Evolutionary conservation across 75 land plant species (phyloP).

Genomic region (Selaginella tamariscina): DNA sequence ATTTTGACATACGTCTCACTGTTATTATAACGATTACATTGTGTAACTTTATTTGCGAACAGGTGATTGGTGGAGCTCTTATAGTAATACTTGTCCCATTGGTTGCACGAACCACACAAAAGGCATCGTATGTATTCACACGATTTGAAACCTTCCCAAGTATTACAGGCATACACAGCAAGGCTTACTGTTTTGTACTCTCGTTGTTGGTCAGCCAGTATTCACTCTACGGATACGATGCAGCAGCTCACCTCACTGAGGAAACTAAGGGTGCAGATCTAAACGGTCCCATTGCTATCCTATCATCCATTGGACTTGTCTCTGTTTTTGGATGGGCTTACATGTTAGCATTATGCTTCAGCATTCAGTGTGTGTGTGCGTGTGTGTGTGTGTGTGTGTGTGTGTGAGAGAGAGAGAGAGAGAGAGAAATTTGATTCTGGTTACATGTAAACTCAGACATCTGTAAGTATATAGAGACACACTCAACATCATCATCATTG

Average conservation of each 20-base stretch:
- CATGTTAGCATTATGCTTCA: conserved; percentile 70
- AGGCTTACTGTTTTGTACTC: conserved; percentile 48
- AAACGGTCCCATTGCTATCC: conserved; percentile 83
- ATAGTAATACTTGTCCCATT: conserved; percentile 76
- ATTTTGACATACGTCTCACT: too few species aligned
- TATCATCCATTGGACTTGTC: conserved; percentile 80
- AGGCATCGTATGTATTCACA: conserved; percentile 74
- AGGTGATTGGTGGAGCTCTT: conserved; percentile 72
- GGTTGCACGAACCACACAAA: conserved; percentile 49
- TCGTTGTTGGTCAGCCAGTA: conserved; percentile 78
- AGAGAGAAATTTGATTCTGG: too few species aligned
- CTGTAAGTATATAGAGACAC: too few species aligned
- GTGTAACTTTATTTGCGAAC: background rate
- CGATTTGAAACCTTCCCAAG: conserved; percentile 41
- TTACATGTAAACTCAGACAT: too few species aligned
- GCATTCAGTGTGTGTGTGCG: too few species aligned
- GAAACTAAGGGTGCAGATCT: conserved; percentile 83
- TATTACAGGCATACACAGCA: conserved; percentile 51
- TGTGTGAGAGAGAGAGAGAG: too few species aligned
- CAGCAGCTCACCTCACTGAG: conserved; percentile 91
- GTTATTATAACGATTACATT: too few species aligned
- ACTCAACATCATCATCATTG: too few species aligned
- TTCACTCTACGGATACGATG: conserved; percentile 81
- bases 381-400: too few species aligned
- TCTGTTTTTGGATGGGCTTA: conserved; percentile 81